phyloP scores from a whole-genome alignment of 768 basidiomycete species.

The Boletus pseudo-olivaceus region DNA sequence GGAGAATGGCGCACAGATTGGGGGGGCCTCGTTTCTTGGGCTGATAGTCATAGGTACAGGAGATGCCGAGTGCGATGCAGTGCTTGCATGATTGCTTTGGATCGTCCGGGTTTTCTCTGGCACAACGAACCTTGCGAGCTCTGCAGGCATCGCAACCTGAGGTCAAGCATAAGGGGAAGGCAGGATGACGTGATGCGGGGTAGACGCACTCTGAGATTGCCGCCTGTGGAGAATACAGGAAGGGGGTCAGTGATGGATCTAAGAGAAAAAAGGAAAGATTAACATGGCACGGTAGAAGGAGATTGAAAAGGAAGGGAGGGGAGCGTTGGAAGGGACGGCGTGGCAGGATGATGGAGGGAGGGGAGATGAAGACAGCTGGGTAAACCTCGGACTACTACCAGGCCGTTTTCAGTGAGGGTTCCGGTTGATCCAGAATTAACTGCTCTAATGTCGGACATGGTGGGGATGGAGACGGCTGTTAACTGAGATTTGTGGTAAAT shows the following conservation, averaged over 20 bases:
- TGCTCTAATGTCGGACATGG: constrained; percentile 61
- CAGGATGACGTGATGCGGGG: constrained; percentile 23
- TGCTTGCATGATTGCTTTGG: constrained; percentile 82
- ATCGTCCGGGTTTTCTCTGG: constrained; percentile 75
- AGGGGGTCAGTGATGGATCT: constrained; percentile 32
- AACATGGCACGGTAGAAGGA: constrained; percentile 34
- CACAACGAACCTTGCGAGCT: constrained; percentile 83
- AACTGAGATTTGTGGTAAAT: too few relatives aligned
- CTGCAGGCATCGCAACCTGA: constrained; percentile 84
- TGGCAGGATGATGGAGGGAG: neutral
- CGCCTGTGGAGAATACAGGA: constrained; percentile 49
- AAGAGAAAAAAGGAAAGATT: constrained; percentile 25
- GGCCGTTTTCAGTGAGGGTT: constrained; percentile 57
- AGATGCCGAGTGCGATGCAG: constrained; percentile 75
- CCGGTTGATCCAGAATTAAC: too few relatives aligned
- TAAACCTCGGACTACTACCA: constrained; percentile 48
- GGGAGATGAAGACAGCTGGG: constrained; percentile 1
- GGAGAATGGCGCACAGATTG: constrained; percentile 60
- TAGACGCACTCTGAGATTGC: constrained; percentile 73
- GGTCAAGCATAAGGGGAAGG: constrained; percentile 21
- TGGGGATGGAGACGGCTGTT: too few relatives aligned
- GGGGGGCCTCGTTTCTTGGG: constrained; percentile 93
- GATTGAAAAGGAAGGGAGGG: neutral
- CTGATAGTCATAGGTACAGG: constrained; percentile 89
- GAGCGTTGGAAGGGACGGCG: neutral